Conservation (phyloP, 2,329 filamentous ascomycete genomes). For the Diaporthe sp. region DNA sequence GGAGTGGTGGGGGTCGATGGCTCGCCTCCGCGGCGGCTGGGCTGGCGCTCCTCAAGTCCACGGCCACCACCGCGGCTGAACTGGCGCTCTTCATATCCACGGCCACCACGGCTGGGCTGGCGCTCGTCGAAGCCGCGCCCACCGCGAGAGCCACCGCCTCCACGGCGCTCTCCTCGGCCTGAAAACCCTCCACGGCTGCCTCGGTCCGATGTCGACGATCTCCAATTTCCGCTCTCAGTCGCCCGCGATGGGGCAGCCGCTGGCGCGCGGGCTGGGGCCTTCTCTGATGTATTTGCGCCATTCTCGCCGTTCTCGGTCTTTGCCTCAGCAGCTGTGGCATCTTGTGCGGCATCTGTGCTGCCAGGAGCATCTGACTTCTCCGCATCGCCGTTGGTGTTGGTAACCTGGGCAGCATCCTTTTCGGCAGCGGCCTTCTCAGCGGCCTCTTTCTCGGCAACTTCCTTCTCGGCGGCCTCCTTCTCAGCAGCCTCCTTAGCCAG, state of each 20-base stretch:
- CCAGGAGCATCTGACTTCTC: conserved; percentile 44
- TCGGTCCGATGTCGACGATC: conserved; percentile 63
- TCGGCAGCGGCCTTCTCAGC: conserved; percentile 52
- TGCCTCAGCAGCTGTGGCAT: conserved; percentile 39
- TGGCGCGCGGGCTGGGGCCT: conserved; percentile 50
- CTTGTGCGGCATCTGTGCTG: conserved; percentile 45
- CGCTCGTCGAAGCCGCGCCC: conserved; percentile 60
- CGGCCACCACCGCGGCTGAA: conserved; percentile 22
- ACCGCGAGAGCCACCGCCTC: conserved; percentile 54
- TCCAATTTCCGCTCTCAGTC: conserved; percentile 71
- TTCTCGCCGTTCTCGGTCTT: conserved; percentile 49
- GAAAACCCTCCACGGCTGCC: conserved; percentile 60
- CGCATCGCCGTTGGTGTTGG: conserved; percentile 42
- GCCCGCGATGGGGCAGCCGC: conserved; percentile 62
- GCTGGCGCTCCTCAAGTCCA: conserved; percentile 46
- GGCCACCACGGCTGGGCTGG: conserved; percentile 48
- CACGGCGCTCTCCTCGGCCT: conserved; percentile 56
- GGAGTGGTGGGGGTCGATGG: conserved; percentile 49
- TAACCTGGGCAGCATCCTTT: conserved; percentile 45
- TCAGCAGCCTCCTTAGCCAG: conserved; percentile 75
- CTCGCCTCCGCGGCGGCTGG: conserved; percentile 47
- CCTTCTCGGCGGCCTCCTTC: conserved; percentile 67
- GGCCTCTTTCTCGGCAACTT: conserved; percentile 50
- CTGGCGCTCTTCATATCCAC: conserved; percentile 24
- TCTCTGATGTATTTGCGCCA: conserved; percentile 49